Percentiles rank a stretch among this genome's conserved stretches.
Conservation (phyloP, 805 yeast genomes). For the Metschnikowia shivogae region DNA sequence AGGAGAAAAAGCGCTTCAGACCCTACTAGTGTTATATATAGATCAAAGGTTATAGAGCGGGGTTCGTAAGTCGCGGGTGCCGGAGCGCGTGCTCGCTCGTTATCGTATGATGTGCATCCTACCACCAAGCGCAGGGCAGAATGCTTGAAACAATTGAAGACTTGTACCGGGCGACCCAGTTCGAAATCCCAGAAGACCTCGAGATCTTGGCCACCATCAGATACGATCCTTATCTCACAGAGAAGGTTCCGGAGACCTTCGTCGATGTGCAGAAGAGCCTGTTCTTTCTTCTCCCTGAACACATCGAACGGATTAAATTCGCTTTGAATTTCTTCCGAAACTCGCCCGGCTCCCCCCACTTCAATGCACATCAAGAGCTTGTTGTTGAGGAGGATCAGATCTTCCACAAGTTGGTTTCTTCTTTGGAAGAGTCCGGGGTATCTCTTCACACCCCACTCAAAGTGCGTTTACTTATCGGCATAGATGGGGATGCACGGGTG, state of each 20-base stretch:
- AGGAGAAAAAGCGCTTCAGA: conserved; percentile 74
- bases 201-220: conserved; percentile 68
- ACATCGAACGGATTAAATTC: conserved; percentile 54
- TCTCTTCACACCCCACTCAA: conserved; percentile 28
- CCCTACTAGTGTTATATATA: conserved; percentile 53
- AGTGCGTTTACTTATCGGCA: conserved; percentile 27
- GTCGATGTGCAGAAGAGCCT: conserved; percentile 24
- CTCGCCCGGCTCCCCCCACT: conserved; percentile 1
- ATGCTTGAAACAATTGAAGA: conserved; percentile 3
- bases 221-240: conserved; percentile 59
- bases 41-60: background rate
- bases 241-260: conserved; percentile 23
- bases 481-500: conserved; percentile 28
- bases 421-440: conserved; percentile 22
- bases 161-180: conserved; percentile 6
- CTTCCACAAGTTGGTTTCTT: conserved; percentile 26
- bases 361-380: background rate
- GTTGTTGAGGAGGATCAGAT: conserved; percentile 35
- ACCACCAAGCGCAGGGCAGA: background rate
- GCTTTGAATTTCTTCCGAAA: conserved; percentile 49
- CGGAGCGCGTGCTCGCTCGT: background rate
- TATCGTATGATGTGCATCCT: background rate
- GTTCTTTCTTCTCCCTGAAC: conserved; percentile 65
- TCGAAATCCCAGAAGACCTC: conserved; percentile 21
- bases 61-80: conserved; percentile 1